phyloP scores from a whole-genome alignment of 23 red algal species.

The Agarophyton chilense region DNA sequence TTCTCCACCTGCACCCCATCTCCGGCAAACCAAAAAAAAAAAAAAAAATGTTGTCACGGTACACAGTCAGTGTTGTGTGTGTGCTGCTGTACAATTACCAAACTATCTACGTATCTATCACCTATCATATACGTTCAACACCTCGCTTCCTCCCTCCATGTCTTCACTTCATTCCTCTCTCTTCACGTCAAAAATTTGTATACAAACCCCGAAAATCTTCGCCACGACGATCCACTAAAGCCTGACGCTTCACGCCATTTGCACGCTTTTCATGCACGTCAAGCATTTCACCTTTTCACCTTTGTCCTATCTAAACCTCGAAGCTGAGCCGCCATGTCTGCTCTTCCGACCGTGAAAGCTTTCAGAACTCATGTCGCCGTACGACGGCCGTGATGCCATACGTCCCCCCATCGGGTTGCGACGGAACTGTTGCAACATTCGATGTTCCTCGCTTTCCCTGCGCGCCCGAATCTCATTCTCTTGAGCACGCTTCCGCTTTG shows the following conservation, averaged over 20 bases:
- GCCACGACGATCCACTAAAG: too few relatives aligned
- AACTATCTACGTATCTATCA: too few relatives aligned
- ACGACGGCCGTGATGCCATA: slow-evolving; percentile 5
- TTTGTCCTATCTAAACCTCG: not conserved
- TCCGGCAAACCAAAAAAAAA: not conserved
- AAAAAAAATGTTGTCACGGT: not conserved
- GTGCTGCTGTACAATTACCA: too few relatives aligned
- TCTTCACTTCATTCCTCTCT: too few relatives aligned
- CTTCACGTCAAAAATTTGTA: too few relatives aligned
- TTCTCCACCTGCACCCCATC: too few relatives aligned
- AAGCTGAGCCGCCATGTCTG: not conserved
- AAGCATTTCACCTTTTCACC: not conserved
- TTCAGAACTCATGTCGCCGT: not conserved
- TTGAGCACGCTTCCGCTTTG: slow-evolving; percentile 28
- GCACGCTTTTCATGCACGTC: not conserved
- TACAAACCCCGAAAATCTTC: too few relatives aligned
- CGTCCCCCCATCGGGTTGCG: slow-evolving; percentile 2
- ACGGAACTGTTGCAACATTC: slow-evolving; percentile 12
- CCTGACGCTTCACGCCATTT: not conserved
- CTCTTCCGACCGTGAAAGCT: not conserved
- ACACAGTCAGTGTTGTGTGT: too few relatives aligned
- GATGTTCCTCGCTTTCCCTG: not conserved
- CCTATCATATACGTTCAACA: too few relatives aligned
- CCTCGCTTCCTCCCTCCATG: too few relatives aligned
- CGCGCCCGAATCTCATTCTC: not conserved